Base-by-base conservation (phyloP, 768 basidiomycete genomes). In the Rhodosporidiobolus odoratus region DNA sequence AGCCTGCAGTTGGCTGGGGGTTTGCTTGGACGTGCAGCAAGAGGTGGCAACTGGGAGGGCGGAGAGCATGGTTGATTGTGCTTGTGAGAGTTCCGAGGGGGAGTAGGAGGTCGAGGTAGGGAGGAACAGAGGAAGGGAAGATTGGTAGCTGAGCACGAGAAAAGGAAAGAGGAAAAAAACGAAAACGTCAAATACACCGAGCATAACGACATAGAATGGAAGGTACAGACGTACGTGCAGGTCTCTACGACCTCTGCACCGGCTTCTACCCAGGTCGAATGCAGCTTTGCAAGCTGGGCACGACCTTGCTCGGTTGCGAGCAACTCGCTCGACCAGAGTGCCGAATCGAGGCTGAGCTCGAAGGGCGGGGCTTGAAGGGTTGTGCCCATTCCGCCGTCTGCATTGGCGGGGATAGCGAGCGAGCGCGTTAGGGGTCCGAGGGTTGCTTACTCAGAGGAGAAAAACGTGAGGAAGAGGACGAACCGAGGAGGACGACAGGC, bases 191-290 rank as follows among this genome's bases (percentile, higher is more conserved):
- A 17, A 30, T 2, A 17, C 16, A 19, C 38, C 0, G 58, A 16
- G 25, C 48, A 27, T 15, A 27, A 13, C 25, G n/a, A 30, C 7
- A n/a, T 19, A 34, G 38, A 1, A 17, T 52, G 34, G 52, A 32
- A 30, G 52, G n/a, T n/a, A n/a, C n/a, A n/a, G 30, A 77, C 80
- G 64, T 52, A 81, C 80, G 80, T 80, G 45, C 76, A 77, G 7
- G 79, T 79, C 40, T 79, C 78, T 13, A 81, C 72, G 12, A 81
- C 41, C 37, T 81, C 78, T 0, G 78, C 77, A 2, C 80, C 80
- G 1, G 79, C 77, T 1, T 79, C 65, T 0, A 77, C 30, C 72
- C 78, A 82, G 0, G 77, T 71, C 12, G 65, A 16, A 57, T 82
- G 80, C 7, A 80, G 77, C 6, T 63, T 47, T 34, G 62, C 38